Conservation (phyloP, 2,329 filamentous ascomycete genomes). For the Sporothrix phasma region DNA sequence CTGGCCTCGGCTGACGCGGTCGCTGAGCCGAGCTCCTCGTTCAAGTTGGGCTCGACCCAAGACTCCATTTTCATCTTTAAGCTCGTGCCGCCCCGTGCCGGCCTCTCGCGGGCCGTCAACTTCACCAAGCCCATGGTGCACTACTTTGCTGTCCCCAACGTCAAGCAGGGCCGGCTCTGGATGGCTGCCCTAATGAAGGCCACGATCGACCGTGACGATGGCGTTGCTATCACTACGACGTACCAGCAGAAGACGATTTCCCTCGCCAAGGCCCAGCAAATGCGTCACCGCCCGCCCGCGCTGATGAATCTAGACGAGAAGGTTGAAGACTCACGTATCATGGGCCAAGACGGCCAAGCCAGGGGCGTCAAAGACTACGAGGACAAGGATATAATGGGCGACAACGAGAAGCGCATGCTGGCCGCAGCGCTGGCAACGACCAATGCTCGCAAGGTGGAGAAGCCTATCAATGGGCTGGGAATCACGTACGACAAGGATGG, state of each 20-base stretch:
- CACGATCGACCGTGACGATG: conserved; percentile 86
- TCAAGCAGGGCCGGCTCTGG: conserved; percentile 83
- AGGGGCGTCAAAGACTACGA: conserved; percentile 21
- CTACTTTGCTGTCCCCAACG: conserved; percentile 90
- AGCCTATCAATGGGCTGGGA: conserved; percentile 25
- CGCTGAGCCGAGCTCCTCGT: conserved; percentile 29
- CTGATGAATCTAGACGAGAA: conserved; percentile 61
- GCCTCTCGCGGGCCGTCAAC: conserved; percentile 81
- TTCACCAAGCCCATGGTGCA: conserved; percentile 97
- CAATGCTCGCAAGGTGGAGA: conserved; percentile 16
- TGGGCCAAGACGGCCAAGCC: conserved; percentile 7
- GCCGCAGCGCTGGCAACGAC: conserved; percentile 19
- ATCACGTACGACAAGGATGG: conserved; percentile 32
- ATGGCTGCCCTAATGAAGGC: conserved; percentile 99
- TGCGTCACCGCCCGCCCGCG: conserved; percentile 83
- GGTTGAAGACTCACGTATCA: conserved; percentile 21
- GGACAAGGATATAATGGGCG: conserved; percentile 14
- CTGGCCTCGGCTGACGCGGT: conserved; percentile 38
- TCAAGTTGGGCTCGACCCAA: conserved; percentile 19
- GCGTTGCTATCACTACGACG: conserved; percentile 70
- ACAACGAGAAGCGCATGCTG: conserved; percentile 20
- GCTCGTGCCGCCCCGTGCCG: conserved; percentile 79
- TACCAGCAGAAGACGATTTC: conserved; percentile 97
- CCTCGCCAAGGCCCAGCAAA: conserved; percentile 73
- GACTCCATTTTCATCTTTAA: conserved; percentile 96